Base-by-base conservation (phyloP, 2,329 filamentous ascomycete species). In the Paraphoma chrysanthemicola region DNA sequence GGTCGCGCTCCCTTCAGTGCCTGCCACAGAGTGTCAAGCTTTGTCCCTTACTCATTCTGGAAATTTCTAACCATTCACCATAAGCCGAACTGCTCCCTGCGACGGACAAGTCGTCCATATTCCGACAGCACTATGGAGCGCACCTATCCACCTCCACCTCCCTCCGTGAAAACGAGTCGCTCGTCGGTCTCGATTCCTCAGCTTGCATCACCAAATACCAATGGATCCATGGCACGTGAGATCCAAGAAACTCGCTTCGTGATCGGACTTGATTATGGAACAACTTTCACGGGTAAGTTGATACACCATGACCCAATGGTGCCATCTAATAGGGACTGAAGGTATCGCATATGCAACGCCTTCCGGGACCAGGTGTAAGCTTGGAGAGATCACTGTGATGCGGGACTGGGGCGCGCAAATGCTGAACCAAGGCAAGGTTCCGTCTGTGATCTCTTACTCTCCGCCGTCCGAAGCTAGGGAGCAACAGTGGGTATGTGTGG, bases 371-470 rank as follows among this genome's bases (percentile, higher is more conserved):
- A 48, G 38, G 29, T 62, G 56, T 30, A 16, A 33, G 9, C 51
- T 74, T 1, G 41, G 54, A 2, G 60, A 72, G 11, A 71, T 74
- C n/a, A 54, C 68, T 16, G 54, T 70, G 6, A 45, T 69, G 6
- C 39, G 42, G 18, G 48, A 67, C 11, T 74, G 72, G 72, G 69
- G 66, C 12, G 3, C 42, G 9, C 14, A 55, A 10, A 69, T 68
- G 66, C 36, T 46, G 16, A 70, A 71, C 39, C 44, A 62, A 1
- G 49, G 57, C 16, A 73, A 73, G 53, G 58, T 74, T 10, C 70
- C 70, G 1, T 70, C 66, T 45, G 66, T 71, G 4, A 67, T 66
- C n/a, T 71, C 71, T 3, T 73, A 73, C 51, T 66, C 71, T 1
- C 33, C 43, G 2, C 43, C 42, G 2, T 53, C 46, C 31, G 49